phyloP scores from a whole-genome alignment of 805 yeast species.

The Pichia membranifaciens region DNA sequence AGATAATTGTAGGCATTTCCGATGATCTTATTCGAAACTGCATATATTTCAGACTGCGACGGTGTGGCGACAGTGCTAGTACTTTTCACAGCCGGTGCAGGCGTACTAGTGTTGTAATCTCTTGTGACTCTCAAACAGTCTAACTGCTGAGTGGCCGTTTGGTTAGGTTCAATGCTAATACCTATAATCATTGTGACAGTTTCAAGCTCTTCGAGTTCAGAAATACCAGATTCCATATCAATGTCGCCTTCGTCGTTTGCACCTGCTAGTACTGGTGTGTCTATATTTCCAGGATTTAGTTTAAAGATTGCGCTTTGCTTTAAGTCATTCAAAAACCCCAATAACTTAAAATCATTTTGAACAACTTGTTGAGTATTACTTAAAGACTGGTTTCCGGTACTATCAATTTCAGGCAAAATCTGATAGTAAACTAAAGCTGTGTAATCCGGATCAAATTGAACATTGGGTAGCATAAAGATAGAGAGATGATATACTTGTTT shows the following conservation, averaged over 20 bases:
- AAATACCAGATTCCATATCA: constrained; percentile 45
- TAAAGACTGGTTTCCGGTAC: constrained; percentile 11
- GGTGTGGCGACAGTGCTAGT: constrained; percentile 21
- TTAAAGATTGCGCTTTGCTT: constrained; percentile 93
- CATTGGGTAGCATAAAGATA: constrained; percentile 78
- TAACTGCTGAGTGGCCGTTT: constrained; percentile 56
- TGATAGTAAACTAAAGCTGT: constrained; percentile 89
- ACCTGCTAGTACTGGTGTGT: not conserved
- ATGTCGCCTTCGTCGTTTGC: constrained; percentile 36
- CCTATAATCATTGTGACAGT: constrained; percentile 47
- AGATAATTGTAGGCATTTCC: constrained; percentile 87
- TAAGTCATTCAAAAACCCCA: constrained; percentile 53
- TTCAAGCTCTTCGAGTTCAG: constrained; percentile 9
- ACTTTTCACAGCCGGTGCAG: constrained; percentile 29
- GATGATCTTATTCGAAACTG: constrained; percentile 80
- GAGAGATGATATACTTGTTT: constrained; percentile 66
- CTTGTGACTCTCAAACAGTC: constrained; percentile 24
- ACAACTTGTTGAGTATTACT: constrained; percentile 7
- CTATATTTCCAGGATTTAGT: constrained; percentile 43
- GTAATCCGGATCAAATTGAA: constrained; percentile 59
- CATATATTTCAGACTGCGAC: constrained; percentile 34
- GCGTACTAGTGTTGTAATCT: constrained; percentile 17
- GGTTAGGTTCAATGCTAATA: constrained; percentile 80
- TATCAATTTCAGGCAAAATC: constrained; percentile 40
- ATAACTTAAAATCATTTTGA: constrained; percentile 48